Conservation (phyloP, 2,329 filamentous ascomycete genomes). For the Zymoseptoria crescenta region DNA sequence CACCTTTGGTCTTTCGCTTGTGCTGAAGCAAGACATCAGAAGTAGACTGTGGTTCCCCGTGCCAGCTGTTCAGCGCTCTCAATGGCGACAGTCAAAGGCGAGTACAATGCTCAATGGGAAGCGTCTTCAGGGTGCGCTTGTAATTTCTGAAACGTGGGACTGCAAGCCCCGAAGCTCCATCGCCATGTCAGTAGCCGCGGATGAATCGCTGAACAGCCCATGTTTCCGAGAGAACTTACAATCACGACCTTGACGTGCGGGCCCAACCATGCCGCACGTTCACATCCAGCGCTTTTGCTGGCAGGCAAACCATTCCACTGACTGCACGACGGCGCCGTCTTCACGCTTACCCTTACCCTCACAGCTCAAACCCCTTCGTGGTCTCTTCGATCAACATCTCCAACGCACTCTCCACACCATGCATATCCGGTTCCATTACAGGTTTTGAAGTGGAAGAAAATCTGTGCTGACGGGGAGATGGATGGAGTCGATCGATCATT, state of each 20-base stretch:
- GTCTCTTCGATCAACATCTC: conserved; percentile 5
- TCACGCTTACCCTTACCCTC: neutral
- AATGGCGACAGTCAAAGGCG: neutral
- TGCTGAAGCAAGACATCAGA: neutral
- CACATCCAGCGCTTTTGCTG: too few relatives aligned
- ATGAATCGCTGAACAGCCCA: neutral
- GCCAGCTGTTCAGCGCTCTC: neutral
- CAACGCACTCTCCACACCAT: conserved; percentile 6
- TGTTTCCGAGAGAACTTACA: neutral
- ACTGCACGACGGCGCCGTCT: neutral
- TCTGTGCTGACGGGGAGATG: too few relatives aligned
- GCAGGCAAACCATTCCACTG: too few relatives aligned
- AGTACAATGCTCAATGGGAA: neutral
- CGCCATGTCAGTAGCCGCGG: neutral
- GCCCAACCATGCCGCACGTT: too few relatives aligned
- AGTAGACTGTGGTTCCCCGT: neutral
- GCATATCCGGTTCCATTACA: conserved; percentile 6
- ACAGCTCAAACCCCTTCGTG: neutral
- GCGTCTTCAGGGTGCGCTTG: neutral
- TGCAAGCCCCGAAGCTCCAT: neutral
- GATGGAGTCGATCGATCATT: too few relatives aligned
- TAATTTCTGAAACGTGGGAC: neutral
- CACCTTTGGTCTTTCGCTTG: neutral
- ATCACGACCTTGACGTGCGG: neutral
- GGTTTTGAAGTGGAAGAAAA: too few relatives aligned